Base-by-base conservation (phyloP, 495 filamentous ascomycete species). In the Parathielavia appendiculata region DNA sequence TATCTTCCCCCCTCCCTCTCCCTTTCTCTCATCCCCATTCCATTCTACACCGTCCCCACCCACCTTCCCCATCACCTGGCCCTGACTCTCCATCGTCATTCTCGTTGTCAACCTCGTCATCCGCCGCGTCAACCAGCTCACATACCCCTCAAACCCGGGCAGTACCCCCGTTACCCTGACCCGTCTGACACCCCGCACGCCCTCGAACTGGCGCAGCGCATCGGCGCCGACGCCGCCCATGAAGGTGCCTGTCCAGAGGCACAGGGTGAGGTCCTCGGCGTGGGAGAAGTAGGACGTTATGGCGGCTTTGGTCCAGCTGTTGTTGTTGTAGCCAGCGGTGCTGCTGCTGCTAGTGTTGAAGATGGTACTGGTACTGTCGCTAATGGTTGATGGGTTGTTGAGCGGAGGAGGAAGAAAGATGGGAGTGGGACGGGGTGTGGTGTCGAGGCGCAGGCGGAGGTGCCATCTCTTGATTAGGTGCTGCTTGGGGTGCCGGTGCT, bases 371-470 rank as follows among this genome's bases (percentile, higher is more conserved):
- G 2, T 30, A 30, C 26, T 30, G 3, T 30, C 6, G 26, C 26
- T 30, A 30, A 11, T 47, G n/a, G 39, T 51, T 8, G 41, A 19
- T 8, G 10, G 17, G 19, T 45, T 13, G 56, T n/a, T n/a, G n/a
- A n/a, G n/a, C n/a, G n/a, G n/a, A n/a, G n/a, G n/a, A n/a, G 13
- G 10, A 16, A 2, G 30, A 19, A 22, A 2, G 12, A 2, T 30
- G 32, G 10, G 36, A 3, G 11, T n/a, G 6, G 36, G 30, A 7
- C 36, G 46, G 17, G 54, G 44, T 5, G 77, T 69, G 66, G 77
- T 69, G 66, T 79, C 77, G 17, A 68, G 73, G 59, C 81, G 80
- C 16, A 82, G 69, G 0, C 79, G 73, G 19, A 83, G 26, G 38
- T 60, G 46, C 51, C 58, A 80, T 17, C 73, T 69, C 8, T 62